Conservation (phyloP, 2,329 filamentous ascomycete genomes). For the Colletotrichum noveboracense region DNA sequence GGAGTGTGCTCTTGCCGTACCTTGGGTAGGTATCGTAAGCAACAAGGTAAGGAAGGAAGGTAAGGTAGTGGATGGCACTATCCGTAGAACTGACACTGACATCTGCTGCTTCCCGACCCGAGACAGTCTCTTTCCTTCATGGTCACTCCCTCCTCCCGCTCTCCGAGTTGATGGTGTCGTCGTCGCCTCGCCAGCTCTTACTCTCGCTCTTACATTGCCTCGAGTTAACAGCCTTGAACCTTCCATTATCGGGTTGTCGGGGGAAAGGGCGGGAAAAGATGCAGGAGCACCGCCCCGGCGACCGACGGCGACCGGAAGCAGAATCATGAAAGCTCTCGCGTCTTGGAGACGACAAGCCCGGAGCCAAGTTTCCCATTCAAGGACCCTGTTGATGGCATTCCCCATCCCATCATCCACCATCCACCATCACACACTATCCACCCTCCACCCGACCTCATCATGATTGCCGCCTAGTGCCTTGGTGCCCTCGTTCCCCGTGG, state of each 20-base stretch:
- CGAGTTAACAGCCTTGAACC: background rate
- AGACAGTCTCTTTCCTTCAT: background rate
- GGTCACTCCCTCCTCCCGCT: background rate
- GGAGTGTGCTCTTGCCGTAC: background rate
- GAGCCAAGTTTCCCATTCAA: conserved; percentile 5
- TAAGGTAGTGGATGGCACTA: background rate
- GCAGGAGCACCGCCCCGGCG: background rate
- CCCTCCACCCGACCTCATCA: background rate
- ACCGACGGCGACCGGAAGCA: background rate
- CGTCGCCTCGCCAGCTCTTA: background rate
- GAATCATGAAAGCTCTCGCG: background rate
- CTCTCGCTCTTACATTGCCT: background rate
- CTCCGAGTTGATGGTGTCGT: background rate
- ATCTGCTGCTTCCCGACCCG: background rate
- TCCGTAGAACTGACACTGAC: background rate
- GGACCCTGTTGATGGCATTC: background rate
- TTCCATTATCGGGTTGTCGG: conserved; percentile 2
- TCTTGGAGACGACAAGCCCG: background rate
- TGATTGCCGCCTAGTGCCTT: background rate
- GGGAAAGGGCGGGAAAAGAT: background rate
- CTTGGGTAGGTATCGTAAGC: background rate
- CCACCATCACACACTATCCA: background rate
- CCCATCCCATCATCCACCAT: background rate
- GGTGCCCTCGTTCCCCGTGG: background rate
- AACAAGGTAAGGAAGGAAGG: background rate